Base-by-base conservation (phyloP, 345 rosid species). In the Euphorbia lathyris region DNA sequence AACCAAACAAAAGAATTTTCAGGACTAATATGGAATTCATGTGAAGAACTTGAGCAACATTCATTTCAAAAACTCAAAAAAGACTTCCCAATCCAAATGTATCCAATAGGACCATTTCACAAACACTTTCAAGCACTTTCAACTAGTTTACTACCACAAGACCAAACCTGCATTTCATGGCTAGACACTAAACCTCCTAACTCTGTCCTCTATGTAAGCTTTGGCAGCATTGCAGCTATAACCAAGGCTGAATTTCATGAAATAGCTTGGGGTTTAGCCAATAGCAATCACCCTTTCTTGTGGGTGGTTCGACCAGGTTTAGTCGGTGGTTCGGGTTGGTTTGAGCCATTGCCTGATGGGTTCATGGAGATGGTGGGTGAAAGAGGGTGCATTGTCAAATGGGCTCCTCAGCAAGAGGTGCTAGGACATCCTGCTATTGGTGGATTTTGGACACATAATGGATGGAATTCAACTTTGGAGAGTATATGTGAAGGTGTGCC, bases 101-200 rank as follows among this genome's bases (percentile, higher is more conserved):
- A 80, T 47, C 74, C 67, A 3, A 74, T 82, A 7, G 86, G 84
- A 13, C 84, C 86, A 23, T 77, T 85, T 58, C 82, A 85, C 65
- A 74, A 72, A 52, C 60, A 65, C 68, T 58, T 67, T 58, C 43
- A 76, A 10, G 47, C 36, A 2, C 5, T 2, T 32, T 9, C 43
- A 9, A 40, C 9, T 40, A 40, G 43, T 8, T 40, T 40, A 40
- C 73, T 80, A 78, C 63, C 82, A 70, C 82, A 43, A 29, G 83
- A 83, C 72, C 60, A 66, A 30, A 47, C 70, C 34, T 85, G 86
- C 75, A 58, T 79, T n/a, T 1, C 72, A 0, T 83, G 89, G 89
- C 83, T 85, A 3, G 83, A 85, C 36, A 43, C 50, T 16, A 80
- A 81, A 13, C 73, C 81, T 22, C 60, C 58, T 6, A 52, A 51